Base-by-base conservation (phyloP, 2,329 filamentous ascomycete species). In the Diaporthe aspalathi region DNA sequence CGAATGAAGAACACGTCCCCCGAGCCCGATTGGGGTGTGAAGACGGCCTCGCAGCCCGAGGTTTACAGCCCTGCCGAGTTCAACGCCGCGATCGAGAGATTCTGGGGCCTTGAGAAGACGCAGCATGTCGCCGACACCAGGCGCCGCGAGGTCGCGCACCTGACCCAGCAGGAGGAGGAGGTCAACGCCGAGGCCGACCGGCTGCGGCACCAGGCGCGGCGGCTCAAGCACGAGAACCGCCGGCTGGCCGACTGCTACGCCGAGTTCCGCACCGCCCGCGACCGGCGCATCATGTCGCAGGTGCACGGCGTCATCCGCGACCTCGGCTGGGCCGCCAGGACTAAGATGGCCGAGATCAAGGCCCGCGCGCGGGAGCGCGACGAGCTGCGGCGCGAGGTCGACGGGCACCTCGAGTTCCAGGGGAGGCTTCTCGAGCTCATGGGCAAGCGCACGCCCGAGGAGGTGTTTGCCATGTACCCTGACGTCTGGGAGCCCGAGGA, bases 1-100 rank as follows among this genome's bases (percentile, higher is more conserved):
- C 77, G 74, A 24, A 66, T 72, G 14, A 68, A 72, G 17, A 14
- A 74, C 9, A 77, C 76, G 27, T 75, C 75, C 7, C 22, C 27
- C 22, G 65, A 70, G 24, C 71, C 70, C 3, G 70, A 66, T 11
- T 74, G 73, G 52, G 72, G 70, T 9, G 65, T 53, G 6, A 12
- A 35, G 5, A 32, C 47, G 9, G 29, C 47, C 5, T 45, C 57
- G 24, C 49, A 66, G 22, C 35, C 57, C 35, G 53, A 65, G 20
- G n/a, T 38, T 17, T 71, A 72, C 38, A 63, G 49, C 1, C 38
- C 35, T 5, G 47, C 70, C 32, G 74, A 75, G 17, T 60, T 76
- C 45, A 50, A 76, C 20, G 70, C 71, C 5, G 73, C 69, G n/a
- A 45, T 76, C n/a, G 63, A 68, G 27, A 70, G 62, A 22, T 62